These are phyloP conservation scores for Prunus davidiana DNA, from an alignment of 306 rosid species.

Conservation along the genomic window DNA sequence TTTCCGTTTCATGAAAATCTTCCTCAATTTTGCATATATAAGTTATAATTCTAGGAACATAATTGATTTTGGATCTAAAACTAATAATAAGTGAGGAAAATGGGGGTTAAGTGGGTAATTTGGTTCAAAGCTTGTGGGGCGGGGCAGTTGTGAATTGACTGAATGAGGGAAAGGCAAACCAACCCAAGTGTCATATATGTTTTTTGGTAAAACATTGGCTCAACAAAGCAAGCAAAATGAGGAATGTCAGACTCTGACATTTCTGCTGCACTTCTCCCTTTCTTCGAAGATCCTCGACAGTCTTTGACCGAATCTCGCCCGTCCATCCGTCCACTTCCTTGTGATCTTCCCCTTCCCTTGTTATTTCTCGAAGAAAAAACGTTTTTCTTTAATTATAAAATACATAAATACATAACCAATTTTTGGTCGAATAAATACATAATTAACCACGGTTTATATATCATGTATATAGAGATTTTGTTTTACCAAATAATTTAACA, in stretches of 20 bases:
- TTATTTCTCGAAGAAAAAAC: too few species aligned
- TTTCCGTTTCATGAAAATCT: too few species aligned
- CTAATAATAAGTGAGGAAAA: not conserved
- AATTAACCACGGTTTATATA: too few species aligned
- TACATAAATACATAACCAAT: too few species aligned
- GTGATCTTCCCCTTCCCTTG: not conserved
- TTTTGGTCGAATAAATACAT: too few species aligned
- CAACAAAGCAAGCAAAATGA: constrained; percentile 30
- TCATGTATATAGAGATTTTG: too few species aligned
- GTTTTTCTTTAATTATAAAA: too few species aligned
- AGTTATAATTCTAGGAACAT: too few species aligned
- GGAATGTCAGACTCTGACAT: constrained; percentile 61
- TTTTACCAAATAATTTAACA: too few species aligned
- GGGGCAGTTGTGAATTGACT: constrained; percentile 10
- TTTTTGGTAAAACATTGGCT: constrained; percentile 32
- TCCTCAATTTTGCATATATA: too few species aligned
- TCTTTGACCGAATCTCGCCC: constrained; percentile 66
- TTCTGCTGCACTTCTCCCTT: constrained; percentile 31
- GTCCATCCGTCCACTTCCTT: constrained; percentile 22
- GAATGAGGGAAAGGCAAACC: constrained; percentile 30
- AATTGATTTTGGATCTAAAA: too few species aligned
- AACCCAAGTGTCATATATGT: constrained; percentile 6
- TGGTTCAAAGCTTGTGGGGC: not conserved
- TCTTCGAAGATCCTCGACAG: constrained; percentile 33
- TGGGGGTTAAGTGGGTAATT: constrained; percentile 11